Conservation (phyloP, 257 asterid species). For the Capsicum pubescens region DNA sequence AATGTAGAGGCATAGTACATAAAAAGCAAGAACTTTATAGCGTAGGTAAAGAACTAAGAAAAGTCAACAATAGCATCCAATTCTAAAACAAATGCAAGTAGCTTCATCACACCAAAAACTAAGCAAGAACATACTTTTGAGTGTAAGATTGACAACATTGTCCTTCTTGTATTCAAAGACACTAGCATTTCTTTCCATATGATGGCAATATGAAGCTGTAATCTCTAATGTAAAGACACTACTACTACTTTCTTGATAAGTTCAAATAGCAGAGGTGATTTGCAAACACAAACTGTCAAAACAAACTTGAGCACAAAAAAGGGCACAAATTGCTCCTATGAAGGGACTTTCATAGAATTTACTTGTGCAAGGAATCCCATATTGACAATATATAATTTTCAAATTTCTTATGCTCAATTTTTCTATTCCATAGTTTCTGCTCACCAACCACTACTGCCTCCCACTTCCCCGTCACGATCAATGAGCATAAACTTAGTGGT, state of each 20-base stretch:
- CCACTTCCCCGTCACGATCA: background rate
- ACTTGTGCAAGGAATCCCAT: background rate
- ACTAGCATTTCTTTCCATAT: background rate
- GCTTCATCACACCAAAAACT: background rate
- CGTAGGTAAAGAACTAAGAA: background rate
- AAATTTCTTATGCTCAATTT: background rate
- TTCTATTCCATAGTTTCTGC: background rate
- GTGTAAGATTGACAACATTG: constrained; percentile 14
- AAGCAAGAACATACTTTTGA: background rate
- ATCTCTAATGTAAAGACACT: background rate
- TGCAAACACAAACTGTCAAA: background rate
- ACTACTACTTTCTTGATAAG: background rate
- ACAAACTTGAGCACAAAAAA: background rate
- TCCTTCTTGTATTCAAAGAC: background rate
- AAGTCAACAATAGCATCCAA: constrained; percentile 17
- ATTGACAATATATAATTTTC: constrained; percentile 13
- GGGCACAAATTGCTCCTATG: background rate
- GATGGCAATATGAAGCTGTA: constrained; percentile 13
- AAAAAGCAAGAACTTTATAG: background rate
- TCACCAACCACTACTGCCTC: constrained; percentile 3
- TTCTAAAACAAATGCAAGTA: background rate
- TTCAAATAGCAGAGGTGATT: background rate
- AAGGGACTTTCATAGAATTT: background rate
- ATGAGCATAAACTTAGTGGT: background rate
- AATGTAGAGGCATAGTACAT: background rate